Evolutionary conservation across 1,284 basidiomycete genomes (phyloP), one percentile per base, ranked within the genome.

Genomic region (Melampsora medusae): DNA sequence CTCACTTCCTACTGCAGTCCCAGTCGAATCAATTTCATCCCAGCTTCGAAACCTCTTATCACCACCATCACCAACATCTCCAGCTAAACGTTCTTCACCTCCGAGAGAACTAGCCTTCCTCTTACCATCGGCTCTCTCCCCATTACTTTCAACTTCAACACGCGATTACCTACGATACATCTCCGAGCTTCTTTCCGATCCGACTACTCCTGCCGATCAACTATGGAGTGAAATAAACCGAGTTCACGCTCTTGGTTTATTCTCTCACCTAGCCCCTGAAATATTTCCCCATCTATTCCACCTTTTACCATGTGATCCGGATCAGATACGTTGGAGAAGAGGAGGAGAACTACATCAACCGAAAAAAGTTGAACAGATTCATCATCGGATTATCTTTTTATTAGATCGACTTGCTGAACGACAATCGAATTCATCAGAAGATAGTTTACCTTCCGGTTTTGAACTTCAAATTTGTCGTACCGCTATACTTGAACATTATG

Each of bases 381-480:
- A 76, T 61, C 25, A 69, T 50, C 22, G 67, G 17, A 69, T 76
- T 48, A 38, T 76, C 33, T 76, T 76, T 66, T 60, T 76, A 33
- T 67, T 76, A 53, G 67, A 76, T 69, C 59, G 74, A 10, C 64
- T 76, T 48, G 48, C 60, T 62, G 74, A 76, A 76, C 49, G 28
- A n/a, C 17, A 69, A 28, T 31, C 67, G 12, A 56, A 33, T 60
- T 60, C 64, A 12, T 2, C 22, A 28, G 2, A 28, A 22, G 31
- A 68, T 16, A 42, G 38, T 42, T 12, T 42, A 42, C 38, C 38
- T 42, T 56, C 53, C 6, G n/a, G 10, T n/a, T 56, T 28, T 28
- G 7, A 56, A 7, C 49, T 76, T 4, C 16, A 65, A 9, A 28
- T 33, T 12, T 69, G 67, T 59, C 56, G 67, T 14, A 68, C 67